phyloP scores from a whole-genome alignment of 768 basidiomycete species.

The Rhodotorula taiwanensis region DNA sequence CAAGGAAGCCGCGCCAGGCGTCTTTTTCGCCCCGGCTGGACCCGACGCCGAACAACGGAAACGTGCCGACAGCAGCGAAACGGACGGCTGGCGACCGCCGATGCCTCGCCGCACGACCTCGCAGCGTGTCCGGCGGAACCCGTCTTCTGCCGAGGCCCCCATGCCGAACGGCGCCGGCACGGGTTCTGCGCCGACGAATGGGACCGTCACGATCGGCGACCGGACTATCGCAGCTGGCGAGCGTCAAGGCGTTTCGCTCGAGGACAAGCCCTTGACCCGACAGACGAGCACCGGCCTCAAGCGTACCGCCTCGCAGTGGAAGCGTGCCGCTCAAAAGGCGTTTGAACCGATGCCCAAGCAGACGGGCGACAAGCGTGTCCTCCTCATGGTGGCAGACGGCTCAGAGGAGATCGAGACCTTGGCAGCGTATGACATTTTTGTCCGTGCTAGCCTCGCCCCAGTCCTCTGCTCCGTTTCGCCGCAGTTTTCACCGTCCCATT shows the following conservation, averaged over 20 bases:
- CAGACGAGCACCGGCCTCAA: slow-evolving; percentile 10
- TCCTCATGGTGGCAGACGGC: slow-evolving; percentile 33
- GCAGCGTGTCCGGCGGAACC: slow-evolving; percentile 18
- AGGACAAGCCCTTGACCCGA: slow-evolving; percentile 28
- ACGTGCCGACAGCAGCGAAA: slow-evolving; percentile 16
- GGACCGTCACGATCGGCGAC: slow-evolving; percentile 7
- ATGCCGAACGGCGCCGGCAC: not conserved
- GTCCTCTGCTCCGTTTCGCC: slow-evolving; percentile 27
- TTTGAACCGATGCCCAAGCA: slow-evolving; percentile 26
- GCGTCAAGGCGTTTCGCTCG: slow-evolving; percentile 25
- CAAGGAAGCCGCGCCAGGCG: slow-evolving; percentile 24
- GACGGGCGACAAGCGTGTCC: slow-evolving; percentile 26
- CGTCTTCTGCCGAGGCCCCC: not conserved
- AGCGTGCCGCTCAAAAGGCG: slow-evolving; percentile 11
- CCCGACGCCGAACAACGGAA: not conserved
- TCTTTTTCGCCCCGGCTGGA: slow-evolving; percentile 28
- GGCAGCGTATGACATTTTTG: slow-evolving; percentile 28
- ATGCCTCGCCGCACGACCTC: slow-evolving; percentile 29
- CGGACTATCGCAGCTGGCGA: slow-evolving; percentile 20
- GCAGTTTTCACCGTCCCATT: slow-evolving; percentile 26
- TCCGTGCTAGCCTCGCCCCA: slow-evolving; percentile 26
- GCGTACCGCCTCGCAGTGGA: slow-evolving; percentile 18
- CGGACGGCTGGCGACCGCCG: slow-evolving; percentile 23
- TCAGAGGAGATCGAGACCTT: slow-evolving; percentile 32
- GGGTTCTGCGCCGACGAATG: too few species aligned